Evolutionary conservation across 768 basidiomycete species (phyloP).

Genomic region (Tremella mesenterica): DNA sequence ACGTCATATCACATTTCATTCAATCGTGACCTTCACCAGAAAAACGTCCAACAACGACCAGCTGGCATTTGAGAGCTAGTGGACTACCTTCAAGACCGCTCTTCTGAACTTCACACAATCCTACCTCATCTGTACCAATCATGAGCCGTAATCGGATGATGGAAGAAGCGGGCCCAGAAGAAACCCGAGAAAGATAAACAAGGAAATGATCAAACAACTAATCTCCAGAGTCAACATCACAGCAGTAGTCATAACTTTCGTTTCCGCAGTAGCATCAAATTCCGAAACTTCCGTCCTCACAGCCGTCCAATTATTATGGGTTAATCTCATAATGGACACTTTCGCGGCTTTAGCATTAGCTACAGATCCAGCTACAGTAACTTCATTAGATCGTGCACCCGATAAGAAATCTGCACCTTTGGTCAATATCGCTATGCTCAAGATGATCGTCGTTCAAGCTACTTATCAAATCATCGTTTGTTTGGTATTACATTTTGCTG

Average conservation of each 20-base stretch:
- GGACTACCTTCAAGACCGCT: too few relatives aligned
- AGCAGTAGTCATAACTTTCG: slow-evolving; percentile 86
- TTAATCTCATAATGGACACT: slow-evolving; percentile 66
- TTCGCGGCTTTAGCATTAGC: slow-evolving; percentile 96
- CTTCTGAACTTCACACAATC: too few relatives aligned
- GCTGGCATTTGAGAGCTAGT: too few relatives aligned
- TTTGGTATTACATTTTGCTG: slow-evolving; percentile 82
- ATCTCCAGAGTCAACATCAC: slow-evolving; percentile 69
- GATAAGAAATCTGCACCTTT: slow-evolving; percentile 81
- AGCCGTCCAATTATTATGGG: slow-evolving; percentile 95
- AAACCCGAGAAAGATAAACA: too few relatives aligned
- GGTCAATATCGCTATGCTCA: slow-evolving; percentile 90
- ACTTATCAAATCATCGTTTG: slow-evolving; percentile 73
- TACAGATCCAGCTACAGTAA: slow-evolving; percentile 81
- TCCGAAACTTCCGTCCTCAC: slow-evolving; percentile 76
- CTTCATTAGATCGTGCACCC: slow-evolving; percentile 71
- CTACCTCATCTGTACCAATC: too few relatives aligned
- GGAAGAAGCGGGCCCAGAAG: too few relatives aligned
- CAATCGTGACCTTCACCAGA: too few relatives aligned
- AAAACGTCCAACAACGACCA: too few relatives aligned
- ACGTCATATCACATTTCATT: too few relatives aligned
- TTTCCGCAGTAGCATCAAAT: slow-evolving; percentile 72
- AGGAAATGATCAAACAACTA: too few relatives aligned
- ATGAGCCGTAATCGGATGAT: too few relatives aligned
- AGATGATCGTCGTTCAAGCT: slow-evolving; percentile 87